Evolutionary conservation across 768 basidiomycete genomes (phyloP), one percentile per base, ranked within the genome.

Genomic region (Termitomyces sp.): DNA sequence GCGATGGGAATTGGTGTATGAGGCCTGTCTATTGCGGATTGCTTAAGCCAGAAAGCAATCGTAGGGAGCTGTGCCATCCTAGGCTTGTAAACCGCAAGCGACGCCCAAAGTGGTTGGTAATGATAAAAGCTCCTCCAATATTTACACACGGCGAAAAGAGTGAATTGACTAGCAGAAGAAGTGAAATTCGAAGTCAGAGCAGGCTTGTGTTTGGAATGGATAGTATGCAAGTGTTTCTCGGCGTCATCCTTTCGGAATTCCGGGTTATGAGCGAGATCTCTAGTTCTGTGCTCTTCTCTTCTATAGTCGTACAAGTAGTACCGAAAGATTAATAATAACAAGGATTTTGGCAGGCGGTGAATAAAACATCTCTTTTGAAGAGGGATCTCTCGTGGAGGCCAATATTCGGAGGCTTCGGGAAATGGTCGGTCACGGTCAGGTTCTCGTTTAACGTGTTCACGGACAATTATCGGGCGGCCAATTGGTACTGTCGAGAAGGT

Each of bases 31-130:
- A 11, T 4, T 46, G 11, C 7, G 7, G 54, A 40, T 14, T 36
- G 35, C 32, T 50, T 18, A 4, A 62, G 57, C 60, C 57, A 62
- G 20, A 26, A 8, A 5, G 18, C 10, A 22, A 62, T 59, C n/a
- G 10, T n/a, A 9, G 11, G 8, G 9, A 54, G 3, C 22, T 62
- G 61, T 16, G 24, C 52, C 8, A 6, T 22, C 36, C 45, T 35
- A 5, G 61, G 61, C 43, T 52, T 53, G 54, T 53, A 56, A 16
- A 59, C 55, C 6, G 55, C 52, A 18, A 59, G 50, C 11, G 51
- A 62, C 1, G 45, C 36, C 61, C 61, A 62, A 26, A 62, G 46
- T 13, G 35, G 1, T 16, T 33, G 56, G 22, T 8, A 16, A 3
- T 26, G 6, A 32, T n/a, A 24, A 7, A 53, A 28, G 5, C 24